Conservation (phyloP, 192 early-diverging fungal species). For the Podochytrium sp. region DNA sequence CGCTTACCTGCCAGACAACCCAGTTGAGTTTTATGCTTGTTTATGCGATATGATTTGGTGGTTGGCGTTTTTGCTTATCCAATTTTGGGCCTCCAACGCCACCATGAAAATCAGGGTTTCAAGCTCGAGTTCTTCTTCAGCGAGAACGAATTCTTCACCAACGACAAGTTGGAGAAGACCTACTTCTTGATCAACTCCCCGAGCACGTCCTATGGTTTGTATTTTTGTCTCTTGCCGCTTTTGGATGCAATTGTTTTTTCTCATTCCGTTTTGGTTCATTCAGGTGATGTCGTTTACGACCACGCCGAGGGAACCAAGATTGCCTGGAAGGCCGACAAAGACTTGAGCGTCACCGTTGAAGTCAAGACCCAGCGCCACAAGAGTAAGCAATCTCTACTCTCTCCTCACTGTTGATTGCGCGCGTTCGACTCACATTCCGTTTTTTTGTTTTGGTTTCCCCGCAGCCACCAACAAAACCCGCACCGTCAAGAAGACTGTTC, state of each 20-base stretch:
- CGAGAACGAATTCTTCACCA: conserved; percentile 87
- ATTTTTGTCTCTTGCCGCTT: too few species aligned
- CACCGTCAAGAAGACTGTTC: conserved; percentile 95
- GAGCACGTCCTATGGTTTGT: conserved; percentile 70
- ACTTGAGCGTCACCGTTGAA: conserved; percentile 91
- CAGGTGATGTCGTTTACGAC: conserved; percentile 88
- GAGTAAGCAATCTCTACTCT: conserved; percentile 50
- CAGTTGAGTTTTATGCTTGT: conserved; percentile 46
- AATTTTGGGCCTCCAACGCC: not conserved
- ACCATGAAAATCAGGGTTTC: conserved; percentile 67
- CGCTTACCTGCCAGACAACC: conserved; percentile 79
- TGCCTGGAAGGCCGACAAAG: conserved; percentile 96
- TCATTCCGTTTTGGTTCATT: conserved; percentile 9
- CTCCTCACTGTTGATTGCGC: too few species aligned
- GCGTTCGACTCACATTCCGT: not conserved
- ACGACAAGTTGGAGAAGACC: conserved; percentile 87
- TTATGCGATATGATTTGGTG: too few species aligned
- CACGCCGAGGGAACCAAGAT: conserved; percentile 90
- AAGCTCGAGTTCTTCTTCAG: conserved; percentile 90
- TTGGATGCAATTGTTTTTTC: not conserved
- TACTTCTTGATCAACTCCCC: conserved; percentile 79
- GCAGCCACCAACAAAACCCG: conserved; percentile 94
- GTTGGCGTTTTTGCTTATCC: too few species aligned
- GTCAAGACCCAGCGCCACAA: conserved; percentile 99
- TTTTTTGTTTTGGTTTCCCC: not conserved